Base-by-base conservation (phyloP, 441 rosid genomes). In the Pelargonium citronellum region DNA sequence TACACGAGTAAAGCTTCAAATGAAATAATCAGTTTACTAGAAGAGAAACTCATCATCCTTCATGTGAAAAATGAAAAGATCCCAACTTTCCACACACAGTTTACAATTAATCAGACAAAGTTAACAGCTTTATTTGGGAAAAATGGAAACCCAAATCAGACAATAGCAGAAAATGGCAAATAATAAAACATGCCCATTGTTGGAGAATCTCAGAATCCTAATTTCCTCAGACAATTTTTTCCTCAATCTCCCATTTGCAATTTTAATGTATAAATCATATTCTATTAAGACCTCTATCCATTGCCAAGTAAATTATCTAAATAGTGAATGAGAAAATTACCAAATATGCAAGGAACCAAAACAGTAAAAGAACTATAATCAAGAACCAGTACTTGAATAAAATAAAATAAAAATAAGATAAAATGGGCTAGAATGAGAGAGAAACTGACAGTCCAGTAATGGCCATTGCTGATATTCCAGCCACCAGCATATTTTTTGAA, bases 401-500 rank as follows among this genome's bases (percentile, higher is more conserved):
- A 51, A n/a, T 5, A 49, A 49, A 51, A 15, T 6, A 51, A 55
- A 55, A 55, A n/a, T 16, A 1, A 8, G 11, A 16, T n/a, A 55
- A 55, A 55, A 55, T 55, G 7, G 39, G 39, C 39, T 34, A 34
- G 7, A 34, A 34, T 34, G 61, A 16, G 61, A 16, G 39, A 24
- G 13, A 19, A 30, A 76, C 65, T 61, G 3, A 61, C 65, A 61
- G 39, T 12, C 37, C 69, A 78, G 76, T 83, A 83, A 69, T 83
- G 83, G 1, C 7, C 0, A 69, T 73, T 76, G 66, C 74, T 77
- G 66, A 77, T 77, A 77, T 79, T 75, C 83, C 84, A 83, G 65
- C 87, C 87, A 57, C 85, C 85, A 3, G 75, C 73, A 69, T 83
- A 83, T 66, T 64, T 73, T n/a, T 77, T 62, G 41, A 79, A 81